These are phyloP conservation scores for Rheum nobile DNA, from an alignment of 148 eudicot species.

Conservation along the genomic window DNA sequence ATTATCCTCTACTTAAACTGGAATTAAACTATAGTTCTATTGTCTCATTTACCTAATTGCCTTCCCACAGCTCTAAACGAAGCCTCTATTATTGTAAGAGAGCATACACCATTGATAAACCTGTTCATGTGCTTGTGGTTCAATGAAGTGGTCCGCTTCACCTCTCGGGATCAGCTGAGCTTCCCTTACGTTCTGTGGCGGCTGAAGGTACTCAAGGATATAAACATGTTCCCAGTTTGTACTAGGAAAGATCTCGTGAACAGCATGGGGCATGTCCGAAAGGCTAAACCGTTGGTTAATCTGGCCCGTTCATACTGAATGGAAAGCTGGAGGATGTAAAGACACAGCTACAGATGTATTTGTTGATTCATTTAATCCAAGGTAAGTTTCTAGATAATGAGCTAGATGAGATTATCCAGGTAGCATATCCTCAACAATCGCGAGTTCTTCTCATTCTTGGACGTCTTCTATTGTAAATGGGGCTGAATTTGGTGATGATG, in stretches of 20 bases:
- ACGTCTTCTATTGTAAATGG: background rate
- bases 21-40: background rate
- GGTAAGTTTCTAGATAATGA: background rate
- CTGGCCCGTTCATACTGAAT: background rate
- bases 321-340: background rate
- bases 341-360: background rate
- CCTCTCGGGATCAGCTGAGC: conserved; percentile 93
- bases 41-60: background rate
- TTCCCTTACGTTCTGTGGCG: conserved; percentile 90
- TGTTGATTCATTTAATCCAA: conserved; percentile 4
- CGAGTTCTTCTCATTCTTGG: background rate
- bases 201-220: conserved; percentile 49
- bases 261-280: conserved; percentile 92
- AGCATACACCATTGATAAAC: conserved; percentile 72
- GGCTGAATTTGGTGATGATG: background rate
- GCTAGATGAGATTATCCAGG: background rate
- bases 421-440: background rate
- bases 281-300: conserved; percentile 66
- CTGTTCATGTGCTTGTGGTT: conserved; percentile 94
- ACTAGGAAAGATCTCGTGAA: conserved; percentile 95
- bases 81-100: conserved; percentile 81
- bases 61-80: conserved; percentile 69
- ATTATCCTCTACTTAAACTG: background rate
- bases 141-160: conserved; percentile 95
- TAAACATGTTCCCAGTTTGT: conserved; percentile 90